Evolutionary conservation across 768 basidiomycete genomes (phyloP).

Genomic region (Neoboletus magnificus): DNA sequence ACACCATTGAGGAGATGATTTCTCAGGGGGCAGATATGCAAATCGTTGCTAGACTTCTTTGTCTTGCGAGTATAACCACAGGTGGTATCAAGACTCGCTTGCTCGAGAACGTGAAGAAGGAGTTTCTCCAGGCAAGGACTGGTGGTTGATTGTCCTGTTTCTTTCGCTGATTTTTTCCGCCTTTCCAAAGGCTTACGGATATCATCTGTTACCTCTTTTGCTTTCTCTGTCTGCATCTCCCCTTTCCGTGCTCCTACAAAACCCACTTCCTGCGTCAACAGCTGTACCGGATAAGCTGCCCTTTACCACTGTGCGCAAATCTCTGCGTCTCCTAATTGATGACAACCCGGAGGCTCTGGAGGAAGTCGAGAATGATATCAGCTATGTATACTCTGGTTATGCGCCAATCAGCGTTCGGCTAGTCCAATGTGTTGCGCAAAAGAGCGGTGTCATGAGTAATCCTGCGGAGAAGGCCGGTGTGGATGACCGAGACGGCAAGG

Average conservation of each 20-base stretch:
- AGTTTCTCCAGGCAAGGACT: constrained; percentile 71
- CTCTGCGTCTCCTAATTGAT: constrained; percentile 88
- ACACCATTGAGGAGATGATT: constrained; percentile 88
- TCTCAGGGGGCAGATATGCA: constrained; percentile 83
- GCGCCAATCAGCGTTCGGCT: constrained; percentile 90
- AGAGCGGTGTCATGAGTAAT: constrained; percentile 83
- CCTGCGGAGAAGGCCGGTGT: constrained; percentile 53
- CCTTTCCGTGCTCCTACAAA: constrained; percentile 64
- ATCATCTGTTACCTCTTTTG: constrained; percentile 64
- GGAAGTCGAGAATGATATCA: constrained; percentile 89
- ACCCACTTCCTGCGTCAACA: constrained; percentile 57
- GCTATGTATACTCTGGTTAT: constrained; percentile 95
- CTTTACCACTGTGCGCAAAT: constrained; percentile 71
- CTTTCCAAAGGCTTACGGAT: constrained; percentile 63
- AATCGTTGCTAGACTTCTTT: constrained; percentile 73
- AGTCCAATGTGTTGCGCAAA: constrained; percentile 91
- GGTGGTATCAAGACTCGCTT: constrained; percentile 86
- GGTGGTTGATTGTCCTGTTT: not conserved
- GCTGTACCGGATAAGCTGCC: constrained; percentile 58
- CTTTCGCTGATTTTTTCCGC: constrained; percentile 11
- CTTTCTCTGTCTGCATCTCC: constrained; percentile 64
- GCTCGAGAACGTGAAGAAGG: constrained; percentile 86
- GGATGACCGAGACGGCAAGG: constrained; percentile 38
- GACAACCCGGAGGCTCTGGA: constrained; percentile 73
- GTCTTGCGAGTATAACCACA: constrained; percentile 78